These are phyloP conservation scores for Agaricus sinodeliciosus DNA, from an alignment of 768 basidiomycete species.

Conservation along the genomic window DNA sequence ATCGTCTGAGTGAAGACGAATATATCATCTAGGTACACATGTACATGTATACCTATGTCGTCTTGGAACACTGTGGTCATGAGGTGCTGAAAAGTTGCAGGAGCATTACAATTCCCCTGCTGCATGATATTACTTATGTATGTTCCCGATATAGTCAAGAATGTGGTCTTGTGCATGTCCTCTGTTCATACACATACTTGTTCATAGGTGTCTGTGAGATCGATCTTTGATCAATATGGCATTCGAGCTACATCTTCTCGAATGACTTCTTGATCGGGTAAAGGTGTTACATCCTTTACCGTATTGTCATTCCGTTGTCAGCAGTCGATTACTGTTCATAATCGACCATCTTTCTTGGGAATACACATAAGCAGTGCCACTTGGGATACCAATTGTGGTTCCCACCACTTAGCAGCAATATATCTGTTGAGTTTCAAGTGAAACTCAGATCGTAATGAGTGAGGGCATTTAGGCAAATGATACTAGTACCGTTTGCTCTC, in stretches of 20 bases:
- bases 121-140: constrained; percentile 24
- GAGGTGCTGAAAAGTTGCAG: constrained; percentile 20
- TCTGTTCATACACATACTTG: constrained; percentile 24
- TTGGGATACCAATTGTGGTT: constrained; percentile 14
- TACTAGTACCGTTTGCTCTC: constrained; percentile 23
- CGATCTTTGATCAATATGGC: constrained; percentile 24
- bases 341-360: constrained; percentile 14
- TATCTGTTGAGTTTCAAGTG: constrained; percentile 11
- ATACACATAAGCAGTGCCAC: constrained; percentile 27
- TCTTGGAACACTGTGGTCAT: constrained; percentile 28
- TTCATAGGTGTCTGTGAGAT: constrained; percentile 34
- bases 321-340: constrained; percentile 25
- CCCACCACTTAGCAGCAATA: constrained; percentile 28
- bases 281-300: constrained; percentile 21
- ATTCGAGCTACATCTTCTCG: constrained; percentile 21
- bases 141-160: constrained; percentile 24
- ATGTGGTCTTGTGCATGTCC: constrained; percentile 17
- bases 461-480: constrained; percentile 14
- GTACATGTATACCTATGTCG: constrained; percentile 24
- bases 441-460: background rate
- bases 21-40: constrained; percentile 21
- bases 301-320: constrained; percentile 32
- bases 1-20: constrained; percentile 26
- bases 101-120: constrained; percentile 18
- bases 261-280: constrained; percentile 18